Evolutionary conservation across 2,329 filamentous ascomycete species (phyloP), one percentile per base, ranked within the genome.

Genomic region (Massarina eburnea): DNA sequence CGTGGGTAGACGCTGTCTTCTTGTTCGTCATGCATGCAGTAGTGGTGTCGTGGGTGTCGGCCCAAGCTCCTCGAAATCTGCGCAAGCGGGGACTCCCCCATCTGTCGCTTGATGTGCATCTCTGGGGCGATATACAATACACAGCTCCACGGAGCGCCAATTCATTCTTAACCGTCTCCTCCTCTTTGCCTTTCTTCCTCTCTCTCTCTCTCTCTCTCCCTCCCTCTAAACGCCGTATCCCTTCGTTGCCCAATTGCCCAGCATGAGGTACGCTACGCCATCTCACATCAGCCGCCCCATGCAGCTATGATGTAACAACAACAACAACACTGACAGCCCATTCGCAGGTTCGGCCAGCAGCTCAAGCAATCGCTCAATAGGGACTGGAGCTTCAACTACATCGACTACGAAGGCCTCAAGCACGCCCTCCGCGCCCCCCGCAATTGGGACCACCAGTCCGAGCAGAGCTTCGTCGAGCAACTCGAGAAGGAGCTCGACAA

Each of bases 301-400:
- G 29, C 30, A 34, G 24, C n/a, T 29, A 41, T 35, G 39, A 42
- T 35, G 20, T 35, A 42, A 35, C 39, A 17, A 30, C 24, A 39
- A 27, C n/a, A 19, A 20, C 34, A 37, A 37, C 32, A 34, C 17
- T 17, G 5, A 5, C n/a, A 21, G 18, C 17, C 8, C 8, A 41
- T 44, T 34, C 45, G 42, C 56, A 86, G 83, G 80, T 99, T 97
- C 79, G 94, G 94, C 71, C 89, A 96, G 74, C 91, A 99, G 80
- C 84, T 99, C 65, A 90, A 90, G 55, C 92, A 90, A 64, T 96
- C 91, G 69, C 82, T 96, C 67, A 95, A 97, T 73, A 91, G 89
- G 78, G 91, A 97, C 75, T 99, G 95, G 76, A 86, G 91, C 71
- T 96, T 91, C 85, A 90, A 96, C 78, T 99, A 99, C 76, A 96